Conservation (phyloP, 1,284 basidiomycete species). For the Pseudozyma thailandica region DNA sequence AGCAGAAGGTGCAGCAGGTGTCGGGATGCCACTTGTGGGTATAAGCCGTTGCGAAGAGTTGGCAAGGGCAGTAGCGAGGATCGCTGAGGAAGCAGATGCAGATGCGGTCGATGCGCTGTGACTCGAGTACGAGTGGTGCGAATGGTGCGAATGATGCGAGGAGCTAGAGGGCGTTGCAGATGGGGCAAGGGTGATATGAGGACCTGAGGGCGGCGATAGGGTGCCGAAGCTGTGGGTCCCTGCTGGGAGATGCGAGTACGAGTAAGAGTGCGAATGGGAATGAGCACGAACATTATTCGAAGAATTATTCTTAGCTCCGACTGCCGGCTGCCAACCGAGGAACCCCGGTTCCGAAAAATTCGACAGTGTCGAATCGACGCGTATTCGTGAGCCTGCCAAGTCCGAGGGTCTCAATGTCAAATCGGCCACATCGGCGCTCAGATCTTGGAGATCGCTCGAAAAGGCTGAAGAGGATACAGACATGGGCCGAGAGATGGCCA, state of each 20-base stretch:
- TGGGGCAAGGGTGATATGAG: conserved; percentile 17
- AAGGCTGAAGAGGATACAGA: conserved; percentile 42
- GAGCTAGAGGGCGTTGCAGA: conserved; percentile 17
- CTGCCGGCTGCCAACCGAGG: conserved; percentile 8
- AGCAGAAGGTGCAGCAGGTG: no score
- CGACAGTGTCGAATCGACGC: conserved; percentile 20
- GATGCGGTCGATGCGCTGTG: conserved; percentile 12
- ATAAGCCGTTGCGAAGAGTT: conserved; percentile 11
- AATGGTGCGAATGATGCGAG: conserved; percentile 25
- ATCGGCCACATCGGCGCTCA: conserved; percentile 21
- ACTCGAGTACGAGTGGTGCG: conserved; percentile 16
- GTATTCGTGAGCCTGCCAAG: conserved; percentile 11
- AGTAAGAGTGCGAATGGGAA: conserved; percentile 12
- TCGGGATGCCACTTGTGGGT: conserved; percentile 6
- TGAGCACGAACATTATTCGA: conserved; percentile 14
- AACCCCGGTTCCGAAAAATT: conserved; percentile 34
- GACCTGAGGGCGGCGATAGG: conserved; percentile 18
- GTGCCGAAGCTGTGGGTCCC: neutral
- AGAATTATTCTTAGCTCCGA: conserved; percentile 12
- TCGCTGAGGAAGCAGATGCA: conserved; percentile 9
- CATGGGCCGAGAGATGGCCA: conserved; percentile 37
- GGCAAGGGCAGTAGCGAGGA: conserved; percentile 5
- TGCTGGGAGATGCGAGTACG: neutral
- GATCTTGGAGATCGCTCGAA: conserved; percentile 15
- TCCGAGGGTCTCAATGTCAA: conserved; percentile 31